Evolutionary conservation across 164 flowering plant genomes (phyloP), one percentile per base, ranked within the genome.

Genomic region (Dillenia turbinata): DNA sequence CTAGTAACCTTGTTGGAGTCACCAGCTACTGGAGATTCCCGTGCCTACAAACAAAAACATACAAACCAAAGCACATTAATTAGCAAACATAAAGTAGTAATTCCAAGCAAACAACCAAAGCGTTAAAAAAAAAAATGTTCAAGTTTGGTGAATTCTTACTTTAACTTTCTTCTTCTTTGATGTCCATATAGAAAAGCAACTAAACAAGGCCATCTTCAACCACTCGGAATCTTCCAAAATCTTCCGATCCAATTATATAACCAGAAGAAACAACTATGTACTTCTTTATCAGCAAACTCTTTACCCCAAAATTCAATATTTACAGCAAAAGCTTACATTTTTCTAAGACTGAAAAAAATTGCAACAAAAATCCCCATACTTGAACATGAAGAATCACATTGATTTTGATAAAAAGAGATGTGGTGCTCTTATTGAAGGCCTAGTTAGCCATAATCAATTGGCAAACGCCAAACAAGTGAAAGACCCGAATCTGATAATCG

Each of bases 361-460:
- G 40, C 26, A 19, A 10, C 61, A 33, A 33, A 17, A 50, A 47
- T 51, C 43, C 55, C 12, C 10, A 65, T 33, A 49, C 3, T 33
- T 5, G 62, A 12, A 47, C 5, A 47, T 45, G 15, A 50, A 22
- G 40, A 33, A 52, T 69, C 63, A 73, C 64, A 71, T 62, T 56
- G 19, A 44, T 49, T 8, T 48, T 24, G 15, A 19, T 9, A 13
- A 10, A 52, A 67, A 54, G 66, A 64, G 57, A 62, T 33, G 40
- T 6, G 40, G 7, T 33, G 40, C 5, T 33, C 40, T 33, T 33
- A 33, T 33, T 33, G 40, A 33, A 33, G 40, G 40, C 7, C 40
- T 33, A 44, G 63, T 87, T 81, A 86, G 89, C 91, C 98, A 61
- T 87, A 86, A 73, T 89, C 98, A 69, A 89, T 66, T 5, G 96